Conservation (phyloP, 306 rosid genomes). For the Trifolium pratense region DNA sequence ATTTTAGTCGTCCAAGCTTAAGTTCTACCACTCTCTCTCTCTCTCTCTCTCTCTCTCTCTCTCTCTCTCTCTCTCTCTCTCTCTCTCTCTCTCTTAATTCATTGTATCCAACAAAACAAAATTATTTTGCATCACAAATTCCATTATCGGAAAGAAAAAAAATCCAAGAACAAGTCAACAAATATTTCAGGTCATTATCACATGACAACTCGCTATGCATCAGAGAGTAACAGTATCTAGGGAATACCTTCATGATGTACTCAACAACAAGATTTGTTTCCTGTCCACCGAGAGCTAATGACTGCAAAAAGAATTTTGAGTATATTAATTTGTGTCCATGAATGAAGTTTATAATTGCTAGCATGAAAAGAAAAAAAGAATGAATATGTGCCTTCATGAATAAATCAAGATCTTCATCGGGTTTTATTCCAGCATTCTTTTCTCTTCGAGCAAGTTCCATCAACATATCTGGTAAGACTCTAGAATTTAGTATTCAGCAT, state of each 20-base stretch:
- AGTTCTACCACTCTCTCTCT: conserved; percentile 5
- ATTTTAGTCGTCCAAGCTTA: neutral
- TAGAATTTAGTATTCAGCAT: conserved; percentile 41
- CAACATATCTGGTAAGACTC: conserved; percentile 74
- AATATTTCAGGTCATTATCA: conserved; percentile 28
- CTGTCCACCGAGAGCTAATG: conserved; percentile 90
- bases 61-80: conserved; percentile 15
- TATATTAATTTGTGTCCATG: conserved; percentile 35
- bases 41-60: conserved; percentile 11
- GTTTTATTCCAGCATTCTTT: conserved; percentile 88
- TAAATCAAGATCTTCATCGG: conserved; percentile 95
- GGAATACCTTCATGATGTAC: conserved; percentile 93
- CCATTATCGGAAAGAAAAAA: neutral
- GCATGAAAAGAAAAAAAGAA: conserved; percentile 2
- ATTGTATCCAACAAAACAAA: conserved; percentile 22
- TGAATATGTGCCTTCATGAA: conserved; percentile 79
- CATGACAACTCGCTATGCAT: conserved; percentile 32
- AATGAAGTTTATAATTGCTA: conserved; percentile 10
- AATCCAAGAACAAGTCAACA: conserved; percentile 9
- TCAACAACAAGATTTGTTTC: conserved; percentile 86
- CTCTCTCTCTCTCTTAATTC: too few species aligned
- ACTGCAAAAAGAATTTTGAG: conserved; percentile 54
- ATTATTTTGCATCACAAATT: conserved; percentile 16
- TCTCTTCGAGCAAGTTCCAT: conserved; percentile 98
- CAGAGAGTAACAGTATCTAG: conserved; percentile 43